Percentiles rank a stretch among this genome's conserved stretches.
These are phyloP conservation scores for Saccharum spontaneum DNA, from an alignment of 176 grass and related monocot genomes.

Conservation along the genomic window DNA sequence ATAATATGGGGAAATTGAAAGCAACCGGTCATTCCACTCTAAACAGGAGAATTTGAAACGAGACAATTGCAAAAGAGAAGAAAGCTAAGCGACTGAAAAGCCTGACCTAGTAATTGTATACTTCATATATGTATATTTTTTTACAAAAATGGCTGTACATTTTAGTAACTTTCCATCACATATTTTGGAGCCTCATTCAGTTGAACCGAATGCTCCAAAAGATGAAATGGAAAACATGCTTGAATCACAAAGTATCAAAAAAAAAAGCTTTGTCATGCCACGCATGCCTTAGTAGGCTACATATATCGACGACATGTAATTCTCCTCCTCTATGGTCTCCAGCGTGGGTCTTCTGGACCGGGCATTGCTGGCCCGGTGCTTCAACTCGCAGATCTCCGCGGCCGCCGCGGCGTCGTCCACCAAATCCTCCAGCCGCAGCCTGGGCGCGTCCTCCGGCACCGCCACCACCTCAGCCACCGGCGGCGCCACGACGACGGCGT, in stretches of 20 bases:
- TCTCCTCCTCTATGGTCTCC: conserved; percentile 92
- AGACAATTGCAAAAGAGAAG: neutral
- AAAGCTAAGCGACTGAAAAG: neutral
- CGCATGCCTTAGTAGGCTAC: neutral
- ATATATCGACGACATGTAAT: conserved; percentile 26
- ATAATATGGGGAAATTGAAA: neutral
- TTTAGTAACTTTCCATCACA: neutral
- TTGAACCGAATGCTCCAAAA: neutral
- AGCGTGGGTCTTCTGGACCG: conserved; percentile 63
- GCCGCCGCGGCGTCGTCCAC: conserved; percentile 42
- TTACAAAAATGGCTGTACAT: conserved; percentile 27
- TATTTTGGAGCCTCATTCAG: neutral
- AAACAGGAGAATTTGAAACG: neutral
- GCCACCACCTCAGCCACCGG: neutral
- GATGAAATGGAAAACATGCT: neutral
- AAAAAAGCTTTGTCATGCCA: neutral
- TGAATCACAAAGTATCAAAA: neutral
- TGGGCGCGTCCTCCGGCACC: conserved; percentile 2
- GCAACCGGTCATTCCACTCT: neutral
- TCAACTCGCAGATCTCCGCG: conserved; percentile 51
- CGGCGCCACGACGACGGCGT: neutral
- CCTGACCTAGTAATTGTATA: neutral
- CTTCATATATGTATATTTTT: neutral
- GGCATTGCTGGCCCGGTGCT: conserved; percentile 61
- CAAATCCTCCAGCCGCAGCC: conserved; percentile 46